Evolutionary conservation across 148 eudicot species (phyloP).

Genomic region (Tetragonia tetragonoides): DNA sequence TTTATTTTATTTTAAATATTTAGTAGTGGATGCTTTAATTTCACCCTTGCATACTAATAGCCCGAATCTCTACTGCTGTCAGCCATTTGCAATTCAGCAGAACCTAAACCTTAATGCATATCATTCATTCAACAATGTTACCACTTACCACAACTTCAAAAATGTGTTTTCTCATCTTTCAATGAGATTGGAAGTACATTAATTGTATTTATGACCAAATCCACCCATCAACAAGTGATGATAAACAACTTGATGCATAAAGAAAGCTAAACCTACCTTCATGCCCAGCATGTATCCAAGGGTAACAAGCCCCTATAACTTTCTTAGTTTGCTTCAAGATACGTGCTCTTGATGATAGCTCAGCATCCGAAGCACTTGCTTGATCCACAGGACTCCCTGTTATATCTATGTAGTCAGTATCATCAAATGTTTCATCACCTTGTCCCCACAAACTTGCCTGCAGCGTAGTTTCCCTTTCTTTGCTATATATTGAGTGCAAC

Average conservation of each 20-base stretch:
- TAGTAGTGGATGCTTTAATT: no score
- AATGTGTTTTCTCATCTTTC: neutral
- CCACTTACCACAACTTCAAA: neutral
- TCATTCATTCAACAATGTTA: no score
- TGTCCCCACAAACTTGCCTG: conserved; percentile 94
- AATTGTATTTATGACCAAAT: no score
- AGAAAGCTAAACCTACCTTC: conserved; percentile 55
- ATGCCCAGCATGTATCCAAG: conserved; percentile 88
- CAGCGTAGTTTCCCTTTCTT: conserved; percentile 90
- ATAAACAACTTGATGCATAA: neutral
- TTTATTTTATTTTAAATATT: no score
- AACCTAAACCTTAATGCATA: no score
- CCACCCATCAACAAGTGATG: neutral
- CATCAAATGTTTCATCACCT: conserved; percentile 60
- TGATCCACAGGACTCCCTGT: conserved; percentile 49
- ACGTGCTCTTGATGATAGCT: conserved; percentile 50
- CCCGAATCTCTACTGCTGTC: no score
- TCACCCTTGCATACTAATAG: no score
- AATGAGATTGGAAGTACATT: neutral
- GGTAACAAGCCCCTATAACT: conserved; percentile 79
- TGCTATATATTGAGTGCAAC: conserved; percentile 76
- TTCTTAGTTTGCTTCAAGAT: conserved; percentile 52
- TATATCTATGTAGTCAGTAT: conserved; percentile 47
- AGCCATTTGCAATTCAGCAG: no score
- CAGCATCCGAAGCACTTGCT: conserved; percentile 43